Evolutionary conservation across 352 stramenopile species (phyloP).

Genomic region (Phytophthora gonapodyides): DNA sequence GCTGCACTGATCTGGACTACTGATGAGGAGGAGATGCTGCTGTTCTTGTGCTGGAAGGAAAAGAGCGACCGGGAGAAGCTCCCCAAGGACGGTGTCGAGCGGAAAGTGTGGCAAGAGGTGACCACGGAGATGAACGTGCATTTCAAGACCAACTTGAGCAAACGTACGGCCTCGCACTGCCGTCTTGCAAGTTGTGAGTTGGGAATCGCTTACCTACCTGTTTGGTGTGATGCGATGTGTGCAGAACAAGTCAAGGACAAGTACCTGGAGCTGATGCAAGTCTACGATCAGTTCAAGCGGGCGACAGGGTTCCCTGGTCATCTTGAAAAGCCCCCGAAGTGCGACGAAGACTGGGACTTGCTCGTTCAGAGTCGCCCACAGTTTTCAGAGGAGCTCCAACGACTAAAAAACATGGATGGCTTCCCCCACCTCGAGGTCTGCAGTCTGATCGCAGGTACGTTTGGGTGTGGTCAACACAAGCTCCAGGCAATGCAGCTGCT

Average conservation of each 20-base stretch:
- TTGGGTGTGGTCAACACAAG: not conserved
- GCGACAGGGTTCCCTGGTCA: slow-evolving; percentile 24
- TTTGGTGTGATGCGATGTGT: not conserved
- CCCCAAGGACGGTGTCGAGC: slow-evolving; percentile 24
- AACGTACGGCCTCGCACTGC: slow-evolving; percentile 3
- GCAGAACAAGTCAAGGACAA: slow-evolving; percentile 39
- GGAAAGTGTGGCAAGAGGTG: slow-evolving; percentile 22
- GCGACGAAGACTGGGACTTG: slow-evolving; percentile 24
- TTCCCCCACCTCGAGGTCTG: slow-evolving; percentile 31
- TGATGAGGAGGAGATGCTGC: slow-evolving; percentile 31
- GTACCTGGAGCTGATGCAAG: slow-evolving; percentile 31
- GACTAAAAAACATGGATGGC: slow-evolving; percentile 20
- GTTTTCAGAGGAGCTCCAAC: slow-evolving; percentile 19
- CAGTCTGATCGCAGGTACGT: slow-evolving; percentile 32
- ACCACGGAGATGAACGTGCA: slow-evolving; percentile 33
- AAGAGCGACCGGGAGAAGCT: slow-evolving; percentile 20
- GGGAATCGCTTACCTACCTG: not conserved
- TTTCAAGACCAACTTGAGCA: slow-evolving; percentile 21
- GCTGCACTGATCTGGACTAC: slow-evolving; percentile 2
- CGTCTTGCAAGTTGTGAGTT: not conserved
- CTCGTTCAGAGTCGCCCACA: slow-evolving; percentile 25
- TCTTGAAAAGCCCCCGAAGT: slow-evolving; percentile 6
- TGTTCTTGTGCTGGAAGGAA: slow-evolving; percentile 35
- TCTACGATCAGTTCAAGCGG: slow-evolving; percentile 32
- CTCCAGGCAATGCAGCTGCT: no score